Evolutionary conservation across 768 basidiomycete genomes (phyloP).

Genomic region (Exsudoporus frostii): DNA sequence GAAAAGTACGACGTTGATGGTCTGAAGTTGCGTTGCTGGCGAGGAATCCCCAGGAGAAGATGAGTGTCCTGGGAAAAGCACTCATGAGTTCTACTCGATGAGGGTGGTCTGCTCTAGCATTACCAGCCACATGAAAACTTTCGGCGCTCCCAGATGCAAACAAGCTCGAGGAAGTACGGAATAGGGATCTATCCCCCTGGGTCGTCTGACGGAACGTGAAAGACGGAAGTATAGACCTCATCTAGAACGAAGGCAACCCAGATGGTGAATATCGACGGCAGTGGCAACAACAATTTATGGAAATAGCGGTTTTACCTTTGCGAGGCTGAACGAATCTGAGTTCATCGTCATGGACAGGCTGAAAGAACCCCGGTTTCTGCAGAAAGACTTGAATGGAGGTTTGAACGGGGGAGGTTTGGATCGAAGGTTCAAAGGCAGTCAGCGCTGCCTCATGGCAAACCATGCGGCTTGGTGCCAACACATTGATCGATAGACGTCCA

Average conservation of each 20-base stretch:
- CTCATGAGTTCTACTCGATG: conserved; percentile 5
- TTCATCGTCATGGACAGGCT: conserved; percentile 5
- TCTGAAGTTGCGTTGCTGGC: background rate
- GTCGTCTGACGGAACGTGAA: background rate
- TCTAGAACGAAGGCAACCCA: conserved; percentile 2
- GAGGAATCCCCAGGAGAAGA: background rate
- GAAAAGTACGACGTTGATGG: conserved; percentile 39
- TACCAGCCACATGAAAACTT: conserved; percentile 1
- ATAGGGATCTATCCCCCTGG: background rate
- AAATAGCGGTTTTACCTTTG: conserved; percentile 9
- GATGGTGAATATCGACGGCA: background rate
- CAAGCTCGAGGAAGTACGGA: conserved; percentile 3
- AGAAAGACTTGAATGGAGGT: conserved; percentile 5
- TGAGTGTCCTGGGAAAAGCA: background rate
- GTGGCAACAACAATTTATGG: background rate
- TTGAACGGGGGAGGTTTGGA: background rate
- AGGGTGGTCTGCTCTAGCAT: background rate
- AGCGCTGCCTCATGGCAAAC: conserved; percentile 23
- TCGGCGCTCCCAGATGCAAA: background rate
- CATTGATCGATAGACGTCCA: conserved; percentile 9
- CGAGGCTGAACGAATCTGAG: conserved; percentile 4
- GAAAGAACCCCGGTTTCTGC: background rate
- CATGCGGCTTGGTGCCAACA: conserved; percentile 13
- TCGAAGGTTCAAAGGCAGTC: conserved; percentile 2
- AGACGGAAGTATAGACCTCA: background rate